Base-by-base conservation (phyloP, 1,284 basidiomycete species). In the Cutaneotrichosporon sp. region DNA sequence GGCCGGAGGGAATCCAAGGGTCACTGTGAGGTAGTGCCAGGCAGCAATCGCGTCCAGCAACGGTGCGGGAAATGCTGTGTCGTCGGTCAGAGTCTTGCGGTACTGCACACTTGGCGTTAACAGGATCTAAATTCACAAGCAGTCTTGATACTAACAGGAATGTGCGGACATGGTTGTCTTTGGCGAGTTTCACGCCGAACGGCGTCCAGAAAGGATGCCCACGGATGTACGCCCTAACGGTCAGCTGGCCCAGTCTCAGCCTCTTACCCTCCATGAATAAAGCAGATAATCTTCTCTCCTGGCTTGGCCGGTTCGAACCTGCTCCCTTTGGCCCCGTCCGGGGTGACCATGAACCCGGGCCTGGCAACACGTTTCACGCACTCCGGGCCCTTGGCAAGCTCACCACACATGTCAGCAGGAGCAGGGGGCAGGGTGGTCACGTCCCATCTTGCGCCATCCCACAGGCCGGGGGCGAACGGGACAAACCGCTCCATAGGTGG, bases 271-370 rank as follows among this genome's bases (percentile, higher is more conserved):
- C 59, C 50, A 26, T 46, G 50, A 27, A 63, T 54, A 51, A 67
- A 66, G 19, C 67, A 43, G n/a, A 67, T 54, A 6, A 64, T 56
- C 56, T 53, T 61, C 37, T 64, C 65, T 5, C 52, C 59, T 11
- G 46, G 35, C 27, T 33, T n/a, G 1, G 64, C 64, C 26, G 11
- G 29, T 11, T 51, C 31, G 22, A 26, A 19, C 10, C 44, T 27
- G 2, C 46, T 52, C 17, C 46, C 56, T 19, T 3, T n/a, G 1
- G 51, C 17, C 3, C 37, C 57, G 5, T 39, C 25, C 0, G 65
- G 63, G 1, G 49, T 49, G 17, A 65, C 46, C 52, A 61, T 60
- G 35, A 63, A 65, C 4, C 49, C 53, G 8, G 53, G 53, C 5
- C 32, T 16, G 3, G 33, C 12, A 10, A 26, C 24, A 22, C 38